Evolutionary conservation across 2,329 filamentous ascomycete genomes (phyloP), one percentile per base, ranked within the genome.

Genomic region (Epicoccum sorghinum): DNA sequence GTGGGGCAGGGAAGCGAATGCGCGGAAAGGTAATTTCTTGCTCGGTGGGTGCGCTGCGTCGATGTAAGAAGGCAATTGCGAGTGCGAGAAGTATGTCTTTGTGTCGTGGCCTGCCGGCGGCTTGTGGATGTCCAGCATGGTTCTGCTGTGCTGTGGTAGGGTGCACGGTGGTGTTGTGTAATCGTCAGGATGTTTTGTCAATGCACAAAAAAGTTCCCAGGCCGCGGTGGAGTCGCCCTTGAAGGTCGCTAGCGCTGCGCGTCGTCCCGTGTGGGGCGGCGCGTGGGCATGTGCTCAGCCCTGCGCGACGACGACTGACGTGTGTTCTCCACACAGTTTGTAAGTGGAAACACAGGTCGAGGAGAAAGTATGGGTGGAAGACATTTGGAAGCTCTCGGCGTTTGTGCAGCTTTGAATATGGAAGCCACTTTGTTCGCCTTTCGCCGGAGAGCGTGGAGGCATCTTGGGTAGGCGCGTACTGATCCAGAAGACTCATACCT

Each of bases 21-120:
- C 81, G 0, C 84, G 82, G 81, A 93, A 96, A 3, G 91, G 93
- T 64, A 89, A 87, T 66, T 86, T 88, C 69, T 89, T 93, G 5
- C 78, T 80, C 0, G 71, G 69, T 3, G 70, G 59, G 59, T 73
- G 69, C 52, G 83, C 82, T 5, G 86, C 81, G 71, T 96, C 86
- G 39, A 93, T 79, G 75, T 90, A 88, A 27, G 81, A 78, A 24
- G 81, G 79, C 72, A 93, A 84, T 10, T 80, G 79, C 36, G 86
- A 86, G 66, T 90, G 85, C 0, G 88, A 89, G 60, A 91, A 87
- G 73, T 84, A 88, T 74, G 90, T 93, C 81, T 89, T 95, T 49
- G 84, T 78, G 35, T 75, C 66, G 39, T 72, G 64, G 23, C 68
- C 66, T 7, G 72, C 66, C 14, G 71, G 63, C 24, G 59, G 47